Evolutionary conservation across 2,329 filamentous ascomycete genomes (phyloP).

Genomic region (Trichoderma sp.): DNA sequence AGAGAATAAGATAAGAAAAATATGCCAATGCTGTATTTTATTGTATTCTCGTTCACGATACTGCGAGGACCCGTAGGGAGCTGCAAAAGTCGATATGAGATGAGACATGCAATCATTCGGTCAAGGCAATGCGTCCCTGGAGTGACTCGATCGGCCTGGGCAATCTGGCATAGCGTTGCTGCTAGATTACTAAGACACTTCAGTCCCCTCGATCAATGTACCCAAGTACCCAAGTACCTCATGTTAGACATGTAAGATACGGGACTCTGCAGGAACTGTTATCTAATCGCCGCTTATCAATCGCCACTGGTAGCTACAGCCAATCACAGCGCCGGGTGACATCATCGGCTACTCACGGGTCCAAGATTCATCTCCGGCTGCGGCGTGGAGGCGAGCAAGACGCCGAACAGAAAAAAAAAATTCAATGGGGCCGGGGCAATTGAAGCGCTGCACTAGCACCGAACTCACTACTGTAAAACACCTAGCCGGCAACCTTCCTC

Average conservation of each 20-base stretch:
- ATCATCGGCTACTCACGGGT: slow-evolving; percentile 20
- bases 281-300: slow-evolving; percentile 19
- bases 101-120: slow-evolving; percentile 4
- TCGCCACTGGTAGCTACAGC: neutral
- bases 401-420: neutral
- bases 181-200: slow-evolving; percentile 7
- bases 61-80: neutral
- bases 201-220: too few relatives aligned
- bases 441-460: neutral
- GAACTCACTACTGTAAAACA: neutral
- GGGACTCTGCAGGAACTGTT: neutral
- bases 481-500: neutral
- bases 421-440: neutral
- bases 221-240: neutral
- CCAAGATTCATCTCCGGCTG: slow-evolving; percentile 18
- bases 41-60: neutral
- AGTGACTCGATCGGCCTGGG: slow-evolving; percentile 15
- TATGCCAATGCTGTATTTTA: neutral
- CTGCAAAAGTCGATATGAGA: neutral
- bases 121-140: slow-evolving; percentile 3
- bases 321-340: slow-evolving; percentile 17
- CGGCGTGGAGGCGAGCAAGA: slow-evolving; percentile 6
- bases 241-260: neutral
- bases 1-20: neutral
- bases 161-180: neutral